Percentiles rank a stretch among this genome's conserved stretches.
Evolutionary conservation across 768 basidiomycete species (phyloP).

Genomic region (Termitomyces sp.): DNA sequence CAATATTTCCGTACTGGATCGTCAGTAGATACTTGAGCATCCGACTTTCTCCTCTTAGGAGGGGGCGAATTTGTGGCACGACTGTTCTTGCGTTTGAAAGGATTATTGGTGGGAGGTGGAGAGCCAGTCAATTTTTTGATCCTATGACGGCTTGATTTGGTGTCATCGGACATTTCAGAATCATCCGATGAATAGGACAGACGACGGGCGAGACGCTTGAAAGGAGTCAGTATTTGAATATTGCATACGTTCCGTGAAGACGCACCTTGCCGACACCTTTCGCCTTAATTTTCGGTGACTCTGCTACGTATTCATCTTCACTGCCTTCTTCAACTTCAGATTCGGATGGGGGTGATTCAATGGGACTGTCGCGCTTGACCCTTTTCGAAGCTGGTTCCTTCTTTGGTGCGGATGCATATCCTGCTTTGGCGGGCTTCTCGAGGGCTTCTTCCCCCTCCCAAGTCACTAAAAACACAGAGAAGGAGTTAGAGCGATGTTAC

Average conservation of each 20-base stretch:
- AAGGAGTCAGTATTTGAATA: slow-evolving; percentile 4
- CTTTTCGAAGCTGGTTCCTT: slow-evolving; percentile 21
- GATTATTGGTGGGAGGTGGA: slow-evolving; percentile 24
- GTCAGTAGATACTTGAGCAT: slow-evolving; percentile 36
- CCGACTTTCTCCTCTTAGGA: slow-evolving; percentile 43
- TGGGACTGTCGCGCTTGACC: slow-evolving; percentile 15
- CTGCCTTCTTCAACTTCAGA: slow-evolving; percentile 47
- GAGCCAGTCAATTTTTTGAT: slow-evolving; percentile 23
- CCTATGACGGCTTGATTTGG: slow-evolving; percentile 21
- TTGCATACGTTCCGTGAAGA: slow-evolving; percentile 17
- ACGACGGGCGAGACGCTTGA: slow-evolving; percentile 39
- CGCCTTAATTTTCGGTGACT: slow-evolving; percentile 27
- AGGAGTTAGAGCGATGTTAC: slow-evolving; percentile 14
- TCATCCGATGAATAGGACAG: slow-evolving; percentile 35
- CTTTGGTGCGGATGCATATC: slow-evolving; percentile 24
- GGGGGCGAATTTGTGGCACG: slow-evolving; percentile 31
- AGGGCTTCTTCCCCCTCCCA: slow-evolving; percentile 67
- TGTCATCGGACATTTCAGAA: slow-evolving; percentile 27
- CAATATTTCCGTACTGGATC: slow-evolving; percentile 80
- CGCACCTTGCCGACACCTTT: slow-evolving; percentile 39
- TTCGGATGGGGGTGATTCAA: slow-evolving; percentile 27
- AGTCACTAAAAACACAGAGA: slow-evolving; percentile 43
- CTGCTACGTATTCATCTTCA: slow-evolving; percentile 69
- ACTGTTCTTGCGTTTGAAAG: slow-evolving; percentile 51
- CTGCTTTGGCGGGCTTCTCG: slow-evolving; percentile 34